phyloP scores from a whole-genome alignment of 768 basidiomycete genomes.

The Hypholoma fasciculare region DNA sequence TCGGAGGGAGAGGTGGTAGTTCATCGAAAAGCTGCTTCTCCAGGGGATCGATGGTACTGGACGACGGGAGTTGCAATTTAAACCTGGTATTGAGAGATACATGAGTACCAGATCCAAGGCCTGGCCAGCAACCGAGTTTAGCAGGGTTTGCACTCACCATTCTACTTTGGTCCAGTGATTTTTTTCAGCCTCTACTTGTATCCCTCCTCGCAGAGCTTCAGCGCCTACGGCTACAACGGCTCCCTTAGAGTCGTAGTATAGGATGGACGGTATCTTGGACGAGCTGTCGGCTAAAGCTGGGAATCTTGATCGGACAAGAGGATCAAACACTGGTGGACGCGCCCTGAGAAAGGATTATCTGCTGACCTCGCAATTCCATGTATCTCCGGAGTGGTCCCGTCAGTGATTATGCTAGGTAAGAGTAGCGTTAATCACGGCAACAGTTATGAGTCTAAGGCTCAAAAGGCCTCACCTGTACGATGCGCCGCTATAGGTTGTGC shows the following conservation, averaged over 20 bases:
- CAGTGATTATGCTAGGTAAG: too few relatives aligned
- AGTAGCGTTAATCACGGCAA: too few relatives aligned
- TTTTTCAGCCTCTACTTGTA: conserved; percentile 40
- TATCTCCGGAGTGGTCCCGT: too few relatives aligned
- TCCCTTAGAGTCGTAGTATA: conserved; percentile 45
- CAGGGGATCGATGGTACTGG: not conserved
- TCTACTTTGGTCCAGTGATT: conserved; percentile 49
- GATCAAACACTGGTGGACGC: too few relatives aligned
- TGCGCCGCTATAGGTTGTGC: too few relatives aligned
- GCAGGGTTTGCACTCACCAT: not conserved
- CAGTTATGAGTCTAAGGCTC: too few relatives aligned
- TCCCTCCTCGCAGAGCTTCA: conserved; percentile 42
- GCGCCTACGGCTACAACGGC: conserved; percentile 44
- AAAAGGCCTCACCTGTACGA: too few relatives aligned
- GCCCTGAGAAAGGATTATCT: too few relatives aligned
- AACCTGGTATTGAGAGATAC: conserved; percentile 22
- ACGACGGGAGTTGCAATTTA: conserved; percentile 23
- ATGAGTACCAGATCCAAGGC: too few relatives aligned
- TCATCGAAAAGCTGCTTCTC: conserved; percentile 14
- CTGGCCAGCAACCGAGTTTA: not conserved
- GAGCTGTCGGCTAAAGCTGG: conserved; percentile 32
- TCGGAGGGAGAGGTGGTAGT: conserved; percentile 32
- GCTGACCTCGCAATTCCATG: too few relatives aligned
- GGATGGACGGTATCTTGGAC: conserved; percentile 44
- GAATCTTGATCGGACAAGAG: too few relatives aligned